These are phyloP conservation scores for Olyra latifolia DNA, from an alignment of 176 grass and related monocot genomes.

Conservation along the genomic window DNA sequence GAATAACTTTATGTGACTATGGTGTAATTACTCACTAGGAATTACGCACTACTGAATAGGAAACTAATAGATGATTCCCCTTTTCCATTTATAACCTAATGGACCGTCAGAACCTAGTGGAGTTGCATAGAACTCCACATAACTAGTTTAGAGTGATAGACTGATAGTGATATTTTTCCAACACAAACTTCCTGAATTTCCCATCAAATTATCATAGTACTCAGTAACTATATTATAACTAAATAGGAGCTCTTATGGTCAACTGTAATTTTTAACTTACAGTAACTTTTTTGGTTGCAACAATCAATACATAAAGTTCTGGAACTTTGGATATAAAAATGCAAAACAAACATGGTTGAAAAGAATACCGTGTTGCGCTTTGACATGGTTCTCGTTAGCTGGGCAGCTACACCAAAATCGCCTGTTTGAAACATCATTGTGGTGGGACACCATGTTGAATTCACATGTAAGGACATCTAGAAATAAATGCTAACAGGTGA, in stretches of 20 bases:
- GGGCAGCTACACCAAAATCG: constrained; percentile 98
- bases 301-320: not conserved
- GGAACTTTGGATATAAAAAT: constrained; percentile 23
- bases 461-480: not conserved
- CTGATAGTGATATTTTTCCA: constrained; percentile 27
- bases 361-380: constrained; percentile 95
- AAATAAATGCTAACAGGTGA: constrained; percentile 32
- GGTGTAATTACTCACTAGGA: not conserved
- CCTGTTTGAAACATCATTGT: constrained; percentile 56
- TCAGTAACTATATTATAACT: constrained; percentile 13
- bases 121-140: not conserved
- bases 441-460: constrained; percentile 23
- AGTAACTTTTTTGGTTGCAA: constrained; percentile 6
- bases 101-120: not conserved
- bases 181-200: not conserved
- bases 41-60: not conserved
- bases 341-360: constrained; percentile 28
- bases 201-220: not conserved
- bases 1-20: no score
- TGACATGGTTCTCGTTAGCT: constrained; percentile 99
- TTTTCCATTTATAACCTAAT: constrained; percentile 11
- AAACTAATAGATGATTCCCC: not conserved
- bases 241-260: constrained; percentile 4
- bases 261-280: constrained; percentile 22
- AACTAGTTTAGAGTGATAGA: not conserved